These are phyloP conservation scores for Leccinum longicurvipes DNA, from an alignment of 768 basidiomycete genomes.

Conservation along the genomic window DNA sequence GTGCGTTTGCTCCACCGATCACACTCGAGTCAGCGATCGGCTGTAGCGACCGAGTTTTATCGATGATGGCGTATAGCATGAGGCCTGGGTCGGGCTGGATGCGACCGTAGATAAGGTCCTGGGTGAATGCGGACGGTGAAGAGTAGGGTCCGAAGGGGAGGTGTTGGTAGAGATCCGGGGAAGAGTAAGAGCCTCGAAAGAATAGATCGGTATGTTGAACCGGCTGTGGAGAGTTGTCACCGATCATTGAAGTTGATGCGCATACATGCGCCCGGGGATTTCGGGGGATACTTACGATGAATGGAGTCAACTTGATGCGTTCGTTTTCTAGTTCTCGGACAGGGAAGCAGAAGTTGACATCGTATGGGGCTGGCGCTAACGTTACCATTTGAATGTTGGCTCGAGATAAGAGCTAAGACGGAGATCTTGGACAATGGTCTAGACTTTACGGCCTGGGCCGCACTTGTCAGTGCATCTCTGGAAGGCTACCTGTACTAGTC, in stretches of 20 bases:
- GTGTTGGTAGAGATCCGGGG: constrained; percentile 44
- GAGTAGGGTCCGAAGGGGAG: constrained; percentile 51
- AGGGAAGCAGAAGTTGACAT: constrained; percentile 51
- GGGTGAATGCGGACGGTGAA: constrained; percentile 34
- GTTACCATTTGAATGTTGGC: neutral
- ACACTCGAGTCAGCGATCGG: neutral
- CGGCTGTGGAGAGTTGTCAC: constrained; percentile 33
- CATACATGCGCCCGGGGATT: no score
- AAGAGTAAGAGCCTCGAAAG: constrained; percentile 29
- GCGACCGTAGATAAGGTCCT: constrained; percentile 33
- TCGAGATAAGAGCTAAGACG: neutral
- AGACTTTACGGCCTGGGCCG: no score
- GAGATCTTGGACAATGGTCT: no score
- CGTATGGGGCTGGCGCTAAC: neutral
- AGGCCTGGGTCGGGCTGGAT: constrained; percentile 34
- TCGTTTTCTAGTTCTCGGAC: constrained; percentile 46
- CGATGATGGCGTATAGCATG: constrained; percentile 51
- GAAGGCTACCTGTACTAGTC: no score
- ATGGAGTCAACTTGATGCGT: constrained; percentile 47
- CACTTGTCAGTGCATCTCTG: no score
- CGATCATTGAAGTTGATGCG: neutral
- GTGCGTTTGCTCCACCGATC: neutral
- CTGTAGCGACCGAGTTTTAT: constrained; percentile 37
- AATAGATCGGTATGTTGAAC: constrained; percentile 42
- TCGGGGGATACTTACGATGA: constrained; percentile 38